These are phyloP conservation scores for Aspergillus sp. DNA, from an alignment of 2,329 filamentous ascomycete genomes.

Conservation along the genomic window DNA sequence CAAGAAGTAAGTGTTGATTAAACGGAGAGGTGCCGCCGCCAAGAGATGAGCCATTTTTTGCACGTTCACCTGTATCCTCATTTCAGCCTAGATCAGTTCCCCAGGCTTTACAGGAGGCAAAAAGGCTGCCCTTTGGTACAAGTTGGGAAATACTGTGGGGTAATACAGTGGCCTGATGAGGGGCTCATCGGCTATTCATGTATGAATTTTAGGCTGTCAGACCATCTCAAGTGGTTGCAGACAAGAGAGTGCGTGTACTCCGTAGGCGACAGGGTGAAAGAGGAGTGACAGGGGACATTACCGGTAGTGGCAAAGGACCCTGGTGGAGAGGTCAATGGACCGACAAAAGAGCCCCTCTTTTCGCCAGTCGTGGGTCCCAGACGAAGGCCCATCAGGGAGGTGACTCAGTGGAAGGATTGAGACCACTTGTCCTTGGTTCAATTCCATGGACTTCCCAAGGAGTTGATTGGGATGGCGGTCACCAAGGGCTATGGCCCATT, in stretches of 20 bases:
- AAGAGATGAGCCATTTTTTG: constrained; percentile 8
- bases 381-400: too few relatives aligned
- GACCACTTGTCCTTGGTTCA: too few relatives aligned
- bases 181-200: constrained; percentile 4
- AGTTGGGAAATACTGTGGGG: background rate
- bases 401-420: too few relatives aligned
- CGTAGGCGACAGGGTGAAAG: background rate
- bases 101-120: background rate
- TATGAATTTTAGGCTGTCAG: constrained; percentile 11
- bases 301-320: constrained; percentile 3
- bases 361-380: background rate
- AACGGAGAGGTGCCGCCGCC: background rate
- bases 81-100: constrained; percentile 1
- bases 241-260: background rate
- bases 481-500: background rate
- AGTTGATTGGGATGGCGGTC: too few relatives aligned
- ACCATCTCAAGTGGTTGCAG: constrained; percentile 10
- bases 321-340: background rate
- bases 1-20: constrained; percentile 4
- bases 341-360: background rate
- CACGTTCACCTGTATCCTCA: background rate
- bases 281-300: constrained; percentile 3
- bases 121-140: background rate
- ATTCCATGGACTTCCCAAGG: too few relatives aligned
- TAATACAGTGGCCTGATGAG: constrained; percentile 3